Evolutionary conservation across 2,329 filamentous ascomycete genomes (phyloP), one percentile per base, ranked within the genome.

Genomic region (Laburnicola sp.): DNA sequence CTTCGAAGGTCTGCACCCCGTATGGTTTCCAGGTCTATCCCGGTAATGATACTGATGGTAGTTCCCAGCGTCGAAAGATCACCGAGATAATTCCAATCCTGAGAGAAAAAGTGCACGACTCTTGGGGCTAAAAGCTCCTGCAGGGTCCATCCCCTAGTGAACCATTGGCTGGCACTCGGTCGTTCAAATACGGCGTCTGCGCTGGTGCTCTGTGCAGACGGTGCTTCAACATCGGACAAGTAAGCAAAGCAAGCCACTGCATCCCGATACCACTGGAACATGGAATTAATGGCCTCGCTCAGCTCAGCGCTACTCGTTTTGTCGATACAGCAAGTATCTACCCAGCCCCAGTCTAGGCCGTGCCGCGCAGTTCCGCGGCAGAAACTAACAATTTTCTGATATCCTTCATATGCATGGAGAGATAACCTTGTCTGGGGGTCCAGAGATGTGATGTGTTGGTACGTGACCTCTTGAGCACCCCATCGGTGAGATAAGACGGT

Each of bases 231-330:
- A 25, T 42, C 39, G 27, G 39, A 31, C 4, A 42, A n/a, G 16
- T 42, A 42, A 16, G 27, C 39, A 31, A 31, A 42, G 23, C 39
- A 42, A 8, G 22, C 27, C 4, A 8, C 11, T 3, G 39, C 21
- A 21, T 4, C 16, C 10, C 32, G 16, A 16, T 42, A 42, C 39
- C 39, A 42, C 3, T 22, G 1, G n/a, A 42, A 42, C 27, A 42
- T 42, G 21, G 39, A 42, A 16, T 42, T 42, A 2, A 42, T 31
- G n/a, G 39, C 39, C 32, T 42, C 39, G 1, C 27, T 31, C 8
- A 42, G 39, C 39, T 42, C 39, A 5, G 39, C 39, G 23, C 39
- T 42, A 22, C 39, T 42, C n/a, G n/a, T n/a, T 28, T 42, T 42
- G 10, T 42, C 39, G n/a, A 42, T 42, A 28, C 27, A 42, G 25